These are phyloP conservation scores for Podila epigama DNA, from an alignment of 192 early-diverging fungal genomes.

Conservation along the genomic window DNA sequence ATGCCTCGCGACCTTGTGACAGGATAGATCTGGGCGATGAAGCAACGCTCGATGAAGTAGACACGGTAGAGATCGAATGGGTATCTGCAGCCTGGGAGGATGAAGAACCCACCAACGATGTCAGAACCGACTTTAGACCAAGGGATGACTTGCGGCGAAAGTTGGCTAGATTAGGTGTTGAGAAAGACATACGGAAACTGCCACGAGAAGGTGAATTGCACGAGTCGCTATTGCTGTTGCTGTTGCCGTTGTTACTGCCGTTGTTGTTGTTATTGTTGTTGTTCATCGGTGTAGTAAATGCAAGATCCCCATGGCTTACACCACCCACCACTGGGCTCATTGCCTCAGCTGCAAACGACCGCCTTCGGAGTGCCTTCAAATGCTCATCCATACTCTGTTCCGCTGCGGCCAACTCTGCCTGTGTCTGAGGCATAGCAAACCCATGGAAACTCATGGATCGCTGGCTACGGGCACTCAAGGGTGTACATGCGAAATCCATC, in stretches of 20 bases:
- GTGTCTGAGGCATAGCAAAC: background rate
- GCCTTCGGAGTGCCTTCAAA: constrained; percentile 25
- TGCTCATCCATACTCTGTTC: constrained; percentile 45
- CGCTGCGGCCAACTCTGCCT: constrained; percentile 2
- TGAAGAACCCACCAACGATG: constrained; percentile 6
- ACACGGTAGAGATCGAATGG: background rate
- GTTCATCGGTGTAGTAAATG: no score
- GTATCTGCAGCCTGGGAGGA: background rate
- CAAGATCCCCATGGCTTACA: no score
- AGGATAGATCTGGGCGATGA: background rate
- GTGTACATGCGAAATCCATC: background rate
- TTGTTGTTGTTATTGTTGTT: no score
- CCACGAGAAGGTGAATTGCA: background rate
- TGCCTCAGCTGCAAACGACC: constrained; percentile 4
- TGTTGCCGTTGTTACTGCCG: no score
- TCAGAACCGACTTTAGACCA: constrained; percentile 25
- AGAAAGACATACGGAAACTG: constrained; percentile 25
- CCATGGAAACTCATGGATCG: constrained; percentile 13
- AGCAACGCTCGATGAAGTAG: background rate
- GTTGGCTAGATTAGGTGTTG: constrained; percentile 17
- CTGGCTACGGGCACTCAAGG: constrained; percentile 2
- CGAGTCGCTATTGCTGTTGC: background rate
- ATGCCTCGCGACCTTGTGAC: background rate
- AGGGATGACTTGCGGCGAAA: constrained; percentile 24
- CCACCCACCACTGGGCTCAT: no score